These are phyloP conservation scores for Mortierella sp. DNA, from an alignment of 371 early-diverging fungal species.

Conservation along the genomic window DNA sequence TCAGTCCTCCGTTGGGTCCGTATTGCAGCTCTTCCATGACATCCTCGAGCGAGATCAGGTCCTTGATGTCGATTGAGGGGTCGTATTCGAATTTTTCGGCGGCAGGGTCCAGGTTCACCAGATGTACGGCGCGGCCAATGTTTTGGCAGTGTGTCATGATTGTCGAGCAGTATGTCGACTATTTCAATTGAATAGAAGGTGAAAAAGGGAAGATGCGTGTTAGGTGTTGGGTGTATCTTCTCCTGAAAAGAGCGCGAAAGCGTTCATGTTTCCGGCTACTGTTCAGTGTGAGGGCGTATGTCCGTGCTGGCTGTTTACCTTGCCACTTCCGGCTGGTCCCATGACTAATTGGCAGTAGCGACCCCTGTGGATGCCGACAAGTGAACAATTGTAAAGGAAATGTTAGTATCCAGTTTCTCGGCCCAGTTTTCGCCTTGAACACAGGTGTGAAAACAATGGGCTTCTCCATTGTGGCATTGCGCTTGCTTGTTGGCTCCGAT, in stretches of 20 bases:
- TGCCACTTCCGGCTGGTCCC: conserved; percentile 98
- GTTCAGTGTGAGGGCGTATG: too few species aligned
- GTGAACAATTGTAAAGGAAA: not conserved
- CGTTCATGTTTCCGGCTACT: too few species aligned
- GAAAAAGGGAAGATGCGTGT: not conserved
- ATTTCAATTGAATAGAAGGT: not conserved
- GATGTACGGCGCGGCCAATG: conserved; percentile 85
- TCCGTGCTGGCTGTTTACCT: conserved; percentile 64
- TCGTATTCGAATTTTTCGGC: conserved; percentile 95
- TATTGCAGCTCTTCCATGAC: conserved; percentile 98
- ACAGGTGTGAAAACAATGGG: not conserved
- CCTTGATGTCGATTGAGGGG: conserved; percentile 94
- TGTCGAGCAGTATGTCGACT: conserved; percentile 97
- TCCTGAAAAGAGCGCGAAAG: not conserved
- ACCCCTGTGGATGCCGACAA: conserved; percentile 65
- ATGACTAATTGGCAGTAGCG: conserved; percentile 96
- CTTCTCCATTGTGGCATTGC: not conserved
- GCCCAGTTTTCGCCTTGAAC: too few species aligned
- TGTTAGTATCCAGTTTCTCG: not conserved
- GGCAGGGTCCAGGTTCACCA: conserved; percentile 99
- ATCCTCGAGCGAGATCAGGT: conserved; percentile 96
- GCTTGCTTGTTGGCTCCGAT: not conserved
- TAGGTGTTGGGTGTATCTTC: not conserved
- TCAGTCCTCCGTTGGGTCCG: conserved; percentile 99
- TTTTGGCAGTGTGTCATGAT: conserved; percentile 93